Evolutionary conservation across 2,329 filamentous ascomycete genomes (phyloP), one percentile per base, ranked within the genome.

Genomic region (Fusarium equiseti): DNA sequence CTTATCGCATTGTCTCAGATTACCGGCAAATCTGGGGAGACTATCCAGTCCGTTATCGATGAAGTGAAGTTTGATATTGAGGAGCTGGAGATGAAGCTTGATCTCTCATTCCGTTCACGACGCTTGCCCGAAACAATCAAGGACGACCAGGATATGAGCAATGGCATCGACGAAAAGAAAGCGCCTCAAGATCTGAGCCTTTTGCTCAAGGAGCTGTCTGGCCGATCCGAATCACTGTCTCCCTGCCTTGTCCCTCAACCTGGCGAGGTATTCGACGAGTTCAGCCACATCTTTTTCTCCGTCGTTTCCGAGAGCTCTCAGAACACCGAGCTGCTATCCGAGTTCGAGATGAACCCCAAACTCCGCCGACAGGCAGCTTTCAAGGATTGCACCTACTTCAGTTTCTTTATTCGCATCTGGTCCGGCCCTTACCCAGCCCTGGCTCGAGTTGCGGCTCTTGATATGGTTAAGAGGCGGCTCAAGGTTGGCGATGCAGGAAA

Each of bases 381-480:
- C 35, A 86, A 88, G 50, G 85, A 89, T 38, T 87, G 89, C 42
- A 88, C 92, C 24, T 94, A 91, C 74, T 83, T 94, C 60, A 91
- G 89, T 18, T 95, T 97, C 78, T 90, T 95, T 71, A 85, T 91
- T 61, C 87, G 90, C 57, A 87, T 94, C 18, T 94, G 92, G 89
- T 92, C 88, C 62, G 90, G 92, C 0, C 85, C 89, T 3, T 91
- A 91, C 75, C 91, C 93, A 9, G 88, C 89, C 4, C 82, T 92
- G 48, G 90, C 90, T 5, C 89, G 92, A 68, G 85, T 87, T 58
- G 87, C 90, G 11, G 93, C 94, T 13, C 80, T 97, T 51, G 88
- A 90, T 43, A 85, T 89, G 75, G 86, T 89, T 16, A 88, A 89
- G 63, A 83, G 83, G 31, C 83, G 85, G 27, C 78, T 94, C 20